Conservation (phyloP, 768 basidiomycete species). For the Lactifluus echinatus region DNA sequence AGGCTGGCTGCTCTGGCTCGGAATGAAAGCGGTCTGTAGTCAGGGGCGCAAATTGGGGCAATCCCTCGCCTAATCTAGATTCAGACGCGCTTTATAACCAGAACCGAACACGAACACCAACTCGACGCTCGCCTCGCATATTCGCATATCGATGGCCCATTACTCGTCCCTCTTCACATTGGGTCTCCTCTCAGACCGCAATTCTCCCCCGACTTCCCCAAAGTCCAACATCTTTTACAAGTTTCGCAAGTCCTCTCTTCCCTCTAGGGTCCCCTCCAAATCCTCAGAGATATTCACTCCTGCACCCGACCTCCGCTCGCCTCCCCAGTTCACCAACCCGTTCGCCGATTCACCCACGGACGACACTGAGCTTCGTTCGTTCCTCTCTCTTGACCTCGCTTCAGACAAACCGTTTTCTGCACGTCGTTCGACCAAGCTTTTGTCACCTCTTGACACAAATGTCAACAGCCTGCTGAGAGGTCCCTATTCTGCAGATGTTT, state of each 20-base stretch:
- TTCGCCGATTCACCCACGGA: conserved; percentile 2
- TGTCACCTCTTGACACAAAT: conserved; percentile 29
- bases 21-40: too few species aligned
- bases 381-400: conserved; percentile 62
- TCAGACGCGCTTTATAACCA: background rate
- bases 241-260: conserved; percentile 20
- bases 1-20: background rate
- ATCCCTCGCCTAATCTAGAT: conserved; percentile 3
- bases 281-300: background rate
- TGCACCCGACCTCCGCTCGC: background rate
- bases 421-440: conserved; percentile 24
- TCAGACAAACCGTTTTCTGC: conserved; percentile 39
- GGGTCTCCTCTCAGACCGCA: conserved; percentile 18
- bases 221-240: conserved; percentile 6
- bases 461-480: background rate
- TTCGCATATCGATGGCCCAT: too few species aligned
- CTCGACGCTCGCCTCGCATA: too few species aligned
- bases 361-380: conserved; percentile 36
- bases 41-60: too few species aligned
- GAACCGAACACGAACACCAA: background rate
- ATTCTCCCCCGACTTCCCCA: conserved; percentile 11
- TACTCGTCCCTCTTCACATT: conserved; percentile 19
- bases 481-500: background rate
- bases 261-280: background rate
- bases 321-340: conserved; percentile 15